Evolutionary conservation across 345 rosid genomes (phyloP).

Genomic region (Mangifera indica): DNA sequence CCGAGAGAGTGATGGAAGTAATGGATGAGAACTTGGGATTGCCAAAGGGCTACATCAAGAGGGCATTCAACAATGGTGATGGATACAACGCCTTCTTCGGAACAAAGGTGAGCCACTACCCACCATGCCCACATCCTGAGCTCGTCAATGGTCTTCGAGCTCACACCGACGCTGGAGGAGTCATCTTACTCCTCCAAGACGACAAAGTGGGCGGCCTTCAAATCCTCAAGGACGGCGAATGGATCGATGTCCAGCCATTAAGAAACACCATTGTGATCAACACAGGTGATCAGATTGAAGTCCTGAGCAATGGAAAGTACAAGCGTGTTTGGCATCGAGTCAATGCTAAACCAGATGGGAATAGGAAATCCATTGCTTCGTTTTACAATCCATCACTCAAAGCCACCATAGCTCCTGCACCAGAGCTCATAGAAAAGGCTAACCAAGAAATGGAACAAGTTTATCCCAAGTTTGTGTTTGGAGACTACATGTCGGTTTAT

Average conservation of each 20-base stretch:
- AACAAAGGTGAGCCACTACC: conserved; percentile 90
- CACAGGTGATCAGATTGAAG: conserved; percentile 94
- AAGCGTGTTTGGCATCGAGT: conserved; percentile 92
- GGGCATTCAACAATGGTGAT: conserved; percentile 58
- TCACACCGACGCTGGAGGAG: conserved; percentile 95
- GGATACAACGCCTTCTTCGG: conserved; percentile 62
- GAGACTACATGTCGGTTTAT: conserved; percentile 89
- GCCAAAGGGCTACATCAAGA: conserved; percentile 58
- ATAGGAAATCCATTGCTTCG: conserved; percentile 80
- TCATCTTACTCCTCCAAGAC: conserved; percentile 83
- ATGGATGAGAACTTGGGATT: conserved; percentile 85
- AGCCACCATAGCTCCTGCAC: conserved; percentile 79
- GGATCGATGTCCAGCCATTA: conserved; percentile 93
- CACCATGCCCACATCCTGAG: conserved; percentile 85
- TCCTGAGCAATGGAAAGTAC: conserved; percentile 78
- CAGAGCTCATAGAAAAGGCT: conserved; percentile 27
- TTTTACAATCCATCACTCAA: conserved; percentile 77
- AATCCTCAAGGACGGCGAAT: conserved; percentile 67
- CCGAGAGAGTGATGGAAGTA: conserved; percentile 69
- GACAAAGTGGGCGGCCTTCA: conserved; percentile 83
- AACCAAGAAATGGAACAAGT: conserved; percentile 23
- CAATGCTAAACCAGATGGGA: conserved; percentile 47
- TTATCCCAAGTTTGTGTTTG: conserved; percentile 81
- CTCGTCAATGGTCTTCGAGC: conserved; percentile 70
- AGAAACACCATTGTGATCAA: conserved; percentile 72